Base-by-base conservation (phyloP, 768 basidiomycete genomes). In the Mycena indigotica region DNA sequence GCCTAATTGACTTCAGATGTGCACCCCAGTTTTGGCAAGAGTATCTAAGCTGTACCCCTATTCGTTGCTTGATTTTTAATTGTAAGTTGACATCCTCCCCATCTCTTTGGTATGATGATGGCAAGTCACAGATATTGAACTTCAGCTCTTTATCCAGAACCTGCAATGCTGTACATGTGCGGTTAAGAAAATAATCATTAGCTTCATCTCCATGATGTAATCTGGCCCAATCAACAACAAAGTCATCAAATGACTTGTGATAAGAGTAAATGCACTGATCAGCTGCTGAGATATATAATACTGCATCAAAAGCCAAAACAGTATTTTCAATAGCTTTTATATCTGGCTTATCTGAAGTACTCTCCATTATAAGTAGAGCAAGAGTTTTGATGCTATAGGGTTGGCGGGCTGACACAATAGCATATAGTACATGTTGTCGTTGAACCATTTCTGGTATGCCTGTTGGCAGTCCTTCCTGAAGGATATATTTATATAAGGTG, bases 111-210 rank as follows among this genome's bases (percentile, higher is more conserved):
- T 52, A 57, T 24, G 56, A 57, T 16, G 56, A 57, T 26, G 29
- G 17, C 16, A 57, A 38, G 19, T 40, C 26, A 40, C 56, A 57
- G 8, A 52, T 57, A 32, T 57, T 57, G 56, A 57, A 57, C n/a
- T 29, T 24, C 13, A 57, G 50, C 21, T 21, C 26, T 24, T 28
- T 52, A 41, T 57, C 35, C 56, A 57, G 15, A 28, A 52, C 52
- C 26, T 48, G 23, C 5, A 58, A 58, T 28, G 38, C 45, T 26
- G 23, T 35, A 17, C 4, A 23, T 12, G 44, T 35, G 28, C 54
- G 40, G 30, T 24, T 46, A 29, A 46, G 16, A 38, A 55, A 55
- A 41, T 35, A 19, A 35, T 29, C 28, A 25, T 23, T 21, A 23
- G 32, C 16, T 17, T 25, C 16, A 28, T 32, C 26, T 45, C 28